Percentiles rank a stretch among this genome's conserved stretches.
phyloP scores from a whole-genome alignment of 1,284 basidiomycete genomes.

The Trametes polyzona region DNA sequence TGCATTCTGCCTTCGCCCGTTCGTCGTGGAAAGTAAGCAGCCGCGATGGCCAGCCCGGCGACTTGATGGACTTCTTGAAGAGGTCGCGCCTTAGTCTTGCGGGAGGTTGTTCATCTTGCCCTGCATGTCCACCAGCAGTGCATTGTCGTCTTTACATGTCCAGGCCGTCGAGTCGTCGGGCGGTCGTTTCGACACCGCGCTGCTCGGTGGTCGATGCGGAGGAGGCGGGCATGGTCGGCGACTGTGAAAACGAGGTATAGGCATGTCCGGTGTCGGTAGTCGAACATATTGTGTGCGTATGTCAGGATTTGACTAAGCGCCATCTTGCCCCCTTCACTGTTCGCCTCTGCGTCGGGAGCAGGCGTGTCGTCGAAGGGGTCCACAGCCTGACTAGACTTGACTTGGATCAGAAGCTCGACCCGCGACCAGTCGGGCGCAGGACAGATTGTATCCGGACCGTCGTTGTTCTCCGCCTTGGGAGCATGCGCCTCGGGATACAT shows the following conservation, averaged over 20 bases:
- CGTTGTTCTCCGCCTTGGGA: neutral
- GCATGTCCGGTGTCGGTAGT: slow-evolving; percentile 7
- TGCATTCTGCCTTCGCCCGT: too few species aligned
- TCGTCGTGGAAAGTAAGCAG: neutral
- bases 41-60: slow-evolving; percentile 6
- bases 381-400: neutral
- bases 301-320: slow-evolving; percentile 4
- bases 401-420: slow-evolving; percentile 10
- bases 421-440: neutral
- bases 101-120: neutral
- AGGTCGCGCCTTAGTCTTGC: slow-evolving; percentile 3
- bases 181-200: neutral
- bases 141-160: neutral
- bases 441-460: neutral
- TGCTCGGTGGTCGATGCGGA: neutral
- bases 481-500: too few species aligned
- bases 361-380: slow-evolving; percentile 13
- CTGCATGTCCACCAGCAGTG: too few species aligned
- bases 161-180: neutral
- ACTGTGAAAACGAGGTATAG: slow-evolving; percentile 6
- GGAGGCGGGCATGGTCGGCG: neutral
- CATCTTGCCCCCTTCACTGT: neutral
- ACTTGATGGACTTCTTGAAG: slow-evolving; percentile 7
- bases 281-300: neutral
- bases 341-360: neutral